phyloP scores from a whole-genome alignment of 1,139 yeast genomes.

The Kodamaea ohmeri region DNA sequence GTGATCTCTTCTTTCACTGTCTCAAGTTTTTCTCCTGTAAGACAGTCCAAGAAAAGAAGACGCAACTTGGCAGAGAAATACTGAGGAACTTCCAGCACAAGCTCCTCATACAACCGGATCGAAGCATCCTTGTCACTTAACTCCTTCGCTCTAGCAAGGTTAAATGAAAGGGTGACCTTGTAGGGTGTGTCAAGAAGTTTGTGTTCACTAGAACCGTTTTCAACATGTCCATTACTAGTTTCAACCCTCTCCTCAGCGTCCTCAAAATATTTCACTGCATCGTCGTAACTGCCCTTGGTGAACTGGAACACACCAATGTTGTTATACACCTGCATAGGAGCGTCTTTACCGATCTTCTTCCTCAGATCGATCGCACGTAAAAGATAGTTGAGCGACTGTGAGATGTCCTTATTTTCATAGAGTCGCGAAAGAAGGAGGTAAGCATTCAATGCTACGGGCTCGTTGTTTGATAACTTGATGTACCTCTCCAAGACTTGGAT shows the following conservation, averaged over 20 bases:
- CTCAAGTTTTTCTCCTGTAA: constrained; percentile 39
- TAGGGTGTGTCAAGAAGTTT: neutral
- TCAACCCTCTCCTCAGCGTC: constrained; percentile 20
- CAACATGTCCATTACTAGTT: too few relatives aligned
- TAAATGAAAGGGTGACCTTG: constrained; percentile 52
- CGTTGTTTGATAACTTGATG: constrained; percentile 58
- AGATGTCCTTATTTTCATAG: constrained; percentile 60
- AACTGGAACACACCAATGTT: constrained; percentile 86
- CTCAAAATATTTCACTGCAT: constrained; percentile 42
- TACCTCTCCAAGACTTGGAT: constrained; percentile 71
- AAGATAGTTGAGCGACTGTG: constrained; percentile 56
- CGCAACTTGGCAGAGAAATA: constrained; percentile 80
- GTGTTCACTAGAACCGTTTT: too few relatives aligned
- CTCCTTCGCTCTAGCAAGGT: constrained; percentile 64
- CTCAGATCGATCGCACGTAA: constrained; percentile 56
- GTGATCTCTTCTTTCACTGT: constrained; percentile 50
- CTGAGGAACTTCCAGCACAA: constrained; percentile 60
- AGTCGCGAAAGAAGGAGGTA: constrained; percentile 63
- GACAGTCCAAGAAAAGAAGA: constrained; percentile 52
- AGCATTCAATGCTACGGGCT: constrained; percentile 68
- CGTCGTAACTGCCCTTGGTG: constrained; percentile 55
- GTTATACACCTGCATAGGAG: constrained; percentile 71
- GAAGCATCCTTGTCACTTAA: constrained; percentile 45
- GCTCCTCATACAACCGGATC: constrained; percentile 49
- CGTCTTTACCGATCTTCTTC: constrained; percentile 41